phyloP scores from a whole-genome alignment of 2,329 filamentous ascomycete genomes.

The Tolypocladium nubicola region DNA sequence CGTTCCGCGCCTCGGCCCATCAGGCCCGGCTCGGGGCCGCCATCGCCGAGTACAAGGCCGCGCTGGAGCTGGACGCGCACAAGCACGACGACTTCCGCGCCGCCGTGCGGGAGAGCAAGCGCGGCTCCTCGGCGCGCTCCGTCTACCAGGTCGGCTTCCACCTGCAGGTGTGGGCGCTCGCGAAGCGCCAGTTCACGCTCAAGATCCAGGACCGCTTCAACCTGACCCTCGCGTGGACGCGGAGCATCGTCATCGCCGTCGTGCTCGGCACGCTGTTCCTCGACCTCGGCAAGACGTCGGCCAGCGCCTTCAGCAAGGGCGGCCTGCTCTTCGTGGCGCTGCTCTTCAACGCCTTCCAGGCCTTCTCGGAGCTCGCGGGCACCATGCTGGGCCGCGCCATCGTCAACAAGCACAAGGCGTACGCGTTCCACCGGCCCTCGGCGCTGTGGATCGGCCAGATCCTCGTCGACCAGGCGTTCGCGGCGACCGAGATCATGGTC shows the following conservation, averaged over 20 bases:
- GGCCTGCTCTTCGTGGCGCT: slow-evolving; percentile 73
- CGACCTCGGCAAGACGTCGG: slow-evolving; percentile 52
- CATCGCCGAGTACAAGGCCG: slow-evolving; percentile 58
- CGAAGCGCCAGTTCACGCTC: slow-evolving; percentile 74
- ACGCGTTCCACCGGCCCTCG: slow-evolving; percentile 72
- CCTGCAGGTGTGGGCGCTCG: slow-evolving; percentile 70
- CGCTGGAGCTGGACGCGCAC: slow-evolving; percentile 52
- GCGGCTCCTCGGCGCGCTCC: slow-evolving; percentile 61
- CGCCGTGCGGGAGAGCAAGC: slow-evolving; percentile 70
- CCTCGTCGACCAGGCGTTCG: slow-evolving; percentile 64
- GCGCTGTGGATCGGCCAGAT: slow-evolving; percentile 79
- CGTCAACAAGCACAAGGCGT: slow-evolving; percentile 75
- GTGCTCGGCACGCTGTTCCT: slow-evolving; percentile 73
- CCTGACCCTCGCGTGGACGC: slow-evolving; percentile 60
- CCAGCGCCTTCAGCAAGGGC: slow-evolving; percentile 69
- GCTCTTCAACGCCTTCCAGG: slow-evolving; percentile 80
- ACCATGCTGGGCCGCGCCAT: slow-evolving; percentile 70
- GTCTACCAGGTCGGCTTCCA: slow-evolving; percentile 80
- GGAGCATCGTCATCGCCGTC: slow-evolving; percentile 61
- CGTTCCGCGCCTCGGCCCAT: slow-evolving; percentile 57
- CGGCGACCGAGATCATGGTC: slow-evolving; percentile 57
- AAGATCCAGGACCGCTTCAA: slow-evolving; percentile 80
- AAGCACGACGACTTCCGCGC: slow-evolving; percentile 66
- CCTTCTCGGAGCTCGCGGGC: slow-evolving; percentile 64
- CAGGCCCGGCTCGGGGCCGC: slow-evolving; percentile 46